Percentiles rank a stretch among this genome's conserved stretches.
phyloP scores from a whole-genome alignment of 2,329 filamentous ascomycete genomes.

The Aspergillus aculeatus region DNA sequence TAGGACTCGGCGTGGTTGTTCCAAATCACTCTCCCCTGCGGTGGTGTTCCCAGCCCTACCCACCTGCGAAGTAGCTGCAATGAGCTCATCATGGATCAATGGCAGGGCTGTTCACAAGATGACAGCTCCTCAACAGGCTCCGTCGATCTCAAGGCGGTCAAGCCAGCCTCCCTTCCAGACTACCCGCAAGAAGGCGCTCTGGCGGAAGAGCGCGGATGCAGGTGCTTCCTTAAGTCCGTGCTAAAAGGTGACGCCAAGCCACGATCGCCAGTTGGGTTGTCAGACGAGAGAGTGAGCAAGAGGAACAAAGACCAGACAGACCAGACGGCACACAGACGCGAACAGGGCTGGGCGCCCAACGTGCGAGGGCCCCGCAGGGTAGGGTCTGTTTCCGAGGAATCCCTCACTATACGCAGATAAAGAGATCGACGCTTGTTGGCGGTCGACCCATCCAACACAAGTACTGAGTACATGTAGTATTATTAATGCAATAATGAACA shows the following conservation, averaged over 20 bases:
- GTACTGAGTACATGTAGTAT: not conserved
- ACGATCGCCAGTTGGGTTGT: slow-evolving; percentile 19
- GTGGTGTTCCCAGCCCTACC: not conserved
- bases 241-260: slow-evolving; percentile 5
- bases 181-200: slow-evolving; percentile 3
- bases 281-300: slow-evolving; percentile 11
- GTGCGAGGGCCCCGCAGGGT: slow-evolving; percentile 11
- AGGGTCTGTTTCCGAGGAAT: slow-evolving; percentile 12
- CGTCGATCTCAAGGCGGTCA: not conserved
- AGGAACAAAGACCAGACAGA: slow-evolving; percentile 5
- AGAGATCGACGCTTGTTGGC: slow-evolving; percentile 14
- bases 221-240: slow-evolving; percentile 10
- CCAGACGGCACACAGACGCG: not conserved
- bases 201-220: slow-evolving; percentile 20
- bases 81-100: not conserved
- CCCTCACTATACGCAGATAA: slow-evolving; percentile 3
- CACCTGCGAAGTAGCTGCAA: not conserved
- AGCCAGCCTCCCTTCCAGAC: not conserved
- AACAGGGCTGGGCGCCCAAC: slow-evolving; percentile 11
- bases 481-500: not conserved
- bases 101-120: not conserved
- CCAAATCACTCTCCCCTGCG: not conserved
- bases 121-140: not conserved
- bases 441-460: not conserved
- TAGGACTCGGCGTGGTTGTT: not conserved